Conservation (phyloP, 129 eudicot genomes). For the Flaveria linearis region DNA sequence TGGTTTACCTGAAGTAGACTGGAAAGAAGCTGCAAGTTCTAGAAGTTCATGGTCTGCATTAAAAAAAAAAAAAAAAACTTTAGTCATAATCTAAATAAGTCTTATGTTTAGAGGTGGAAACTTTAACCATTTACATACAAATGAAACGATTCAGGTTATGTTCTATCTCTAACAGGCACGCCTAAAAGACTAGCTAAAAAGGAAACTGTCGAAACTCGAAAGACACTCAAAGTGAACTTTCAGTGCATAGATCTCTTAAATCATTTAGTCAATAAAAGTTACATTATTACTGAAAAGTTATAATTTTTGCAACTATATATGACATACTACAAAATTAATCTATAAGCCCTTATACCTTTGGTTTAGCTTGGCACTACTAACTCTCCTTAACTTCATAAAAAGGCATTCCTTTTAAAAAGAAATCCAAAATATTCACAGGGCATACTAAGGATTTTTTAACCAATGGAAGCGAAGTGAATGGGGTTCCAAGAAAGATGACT, state of each 20-base stretch:
- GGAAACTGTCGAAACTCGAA: neutral
- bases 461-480: neutral
- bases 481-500: neutral
- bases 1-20: slow-evolving; percentile 64
- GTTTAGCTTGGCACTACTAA: neutral
- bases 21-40: slow-evolving; percentile 81
- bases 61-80: neutral
- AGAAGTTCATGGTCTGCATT: slow-evolving; percentile 72
- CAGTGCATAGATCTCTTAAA: slow-evolving; percentile 8
- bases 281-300: neutral
- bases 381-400: neutral
- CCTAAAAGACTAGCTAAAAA: neutral
- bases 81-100: neutral
- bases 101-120: neutral
- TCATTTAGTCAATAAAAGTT: neutral
- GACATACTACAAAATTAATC: neutral
- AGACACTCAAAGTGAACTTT: neutral
- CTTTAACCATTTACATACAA: neutral
- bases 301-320: neutral
- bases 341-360: neutral
- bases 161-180: slow-evolving; percentile 3
- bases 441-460: neutral
- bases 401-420: neutral
- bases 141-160: neutral
- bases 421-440: neutral